Conservation (phyloP, 2,329 filamentous ascomycete species). For the Diplodia corticola region DNA sequence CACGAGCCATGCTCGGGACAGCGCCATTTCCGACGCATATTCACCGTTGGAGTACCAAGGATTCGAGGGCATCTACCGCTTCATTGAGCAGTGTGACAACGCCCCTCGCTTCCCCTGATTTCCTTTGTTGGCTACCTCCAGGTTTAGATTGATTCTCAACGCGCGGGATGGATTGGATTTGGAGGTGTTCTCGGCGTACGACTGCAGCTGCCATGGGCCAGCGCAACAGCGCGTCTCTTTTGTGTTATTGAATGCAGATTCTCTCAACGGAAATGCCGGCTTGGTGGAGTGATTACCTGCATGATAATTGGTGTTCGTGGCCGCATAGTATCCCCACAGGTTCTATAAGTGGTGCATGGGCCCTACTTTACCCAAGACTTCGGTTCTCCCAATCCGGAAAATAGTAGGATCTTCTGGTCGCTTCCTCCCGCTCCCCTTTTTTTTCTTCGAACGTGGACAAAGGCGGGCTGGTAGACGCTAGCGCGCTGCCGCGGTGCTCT, state of each 20-base stretch:
- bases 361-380: no score
- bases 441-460: no score
- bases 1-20: conserved; percentile 52
- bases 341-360: no score
- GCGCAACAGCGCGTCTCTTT: conserved; percentile 7
- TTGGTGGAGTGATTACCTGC: not conserved
- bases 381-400: no score
- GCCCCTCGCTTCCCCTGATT: conserved; percentile 1
- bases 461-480: no score
- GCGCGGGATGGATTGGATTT: not conserved
- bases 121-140: not conserved
- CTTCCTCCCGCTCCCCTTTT: no score
- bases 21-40: conserved; percentile 28
- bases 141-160: conserved; percentile 18
- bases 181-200: conserved; percentile 9
- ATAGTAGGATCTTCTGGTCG: no score
- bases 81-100: conserved; percentile 63
- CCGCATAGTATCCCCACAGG: no score
- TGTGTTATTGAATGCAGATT: not conserved
- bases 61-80: conserved; percentile 65
- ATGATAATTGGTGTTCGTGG: not conserved
- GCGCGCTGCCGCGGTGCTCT: no score
- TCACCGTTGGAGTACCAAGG: conserved; percentile 61
- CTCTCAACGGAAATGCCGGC: not conserved
- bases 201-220: not conserved